Base-by-base conservation (phyloP, 1,284 basidiomycete species). In the Tilletia caries region DNA sequence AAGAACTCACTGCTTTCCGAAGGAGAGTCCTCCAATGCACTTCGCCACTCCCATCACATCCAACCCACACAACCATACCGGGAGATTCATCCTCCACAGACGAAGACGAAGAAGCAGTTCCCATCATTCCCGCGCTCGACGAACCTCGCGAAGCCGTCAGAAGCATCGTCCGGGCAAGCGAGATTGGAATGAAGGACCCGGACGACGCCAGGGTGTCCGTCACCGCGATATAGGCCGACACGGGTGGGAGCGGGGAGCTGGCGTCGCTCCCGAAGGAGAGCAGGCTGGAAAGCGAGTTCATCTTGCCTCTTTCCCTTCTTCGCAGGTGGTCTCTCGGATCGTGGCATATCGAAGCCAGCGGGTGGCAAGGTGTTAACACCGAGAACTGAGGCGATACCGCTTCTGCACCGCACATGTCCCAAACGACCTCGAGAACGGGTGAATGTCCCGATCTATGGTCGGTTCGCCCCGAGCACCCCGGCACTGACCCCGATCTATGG, bases 201-300 rank as follows among this genome's bases (percentile, higher is more conserved):
- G 76, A 74, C 12, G 73, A 69, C 54, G 75, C 74, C 69, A 71
- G 69, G 2, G 76, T 77, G 64, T 77, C 76, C 1, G 76, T 75
- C 32, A 77, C 73, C 62, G 75, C 66, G 43, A 75, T 68, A 25
- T 74, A 71, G 3, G 76, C 71, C 27, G 75, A 74, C 23, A 52
- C 27, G n/a, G 75, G 75, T 37, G 75, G 73, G 50, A 76, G 71
- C 1, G 71, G 69, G 0, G 73, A 25, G 13, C 68, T 43, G 12
- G 73, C 73, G 2, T 34, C 44, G 5, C 50, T 29, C 13, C 71
- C 71, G 20, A 76, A 76, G 58, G 73, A 74, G 15, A 76, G 65
- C 1, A 76, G 65, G 29, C 29, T 62, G 27, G 58, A 33, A 13
- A 62, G 29, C 15, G 58, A 62, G 33, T 29, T 62, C 58, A 62